Evolutionary conservation across 176 grass and related monocot genomes (phyloP).

Genomic region (Paspalum notatum): DNA sequence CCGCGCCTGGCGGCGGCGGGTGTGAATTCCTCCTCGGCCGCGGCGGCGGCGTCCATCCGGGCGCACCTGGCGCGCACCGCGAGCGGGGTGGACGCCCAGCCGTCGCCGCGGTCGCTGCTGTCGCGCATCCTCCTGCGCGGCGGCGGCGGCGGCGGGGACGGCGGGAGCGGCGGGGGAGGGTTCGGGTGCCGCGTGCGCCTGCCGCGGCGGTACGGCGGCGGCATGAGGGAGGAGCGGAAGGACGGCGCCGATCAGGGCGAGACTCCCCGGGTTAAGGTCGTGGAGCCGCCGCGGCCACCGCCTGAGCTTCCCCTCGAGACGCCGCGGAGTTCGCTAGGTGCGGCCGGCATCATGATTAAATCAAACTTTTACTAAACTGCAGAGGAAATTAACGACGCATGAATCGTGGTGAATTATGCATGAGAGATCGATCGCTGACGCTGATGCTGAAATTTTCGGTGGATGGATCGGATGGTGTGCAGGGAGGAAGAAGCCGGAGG

Average conservation of each 20-base stretch:
- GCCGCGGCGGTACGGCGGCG: constrained; percentile 39
- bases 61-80: constrained; percentile 26
- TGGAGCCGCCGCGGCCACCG: constrained; percentile 32
- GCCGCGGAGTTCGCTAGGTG: constrained; percentile 53
- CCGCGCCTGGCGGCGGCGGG: constrained; percentile 17
- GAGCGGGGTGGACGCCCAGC: constrained; percentile 37
- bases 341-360: not conserved
- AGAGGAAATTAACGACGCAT: no score
- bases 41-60: constrained; percentile 41
- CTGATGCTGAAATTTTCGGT: not conserved
- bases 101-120: constrained; percentile 59
- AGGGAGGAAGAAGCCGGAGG: constrained; percentile 82
- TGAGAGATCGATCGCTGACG: not conserved
- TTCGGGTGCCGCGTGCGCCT: constrained; percentile 62
- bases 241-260: constrained; percentile 25
- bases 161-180: constrained; percentile 11
- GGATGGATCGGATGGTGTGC: no score
- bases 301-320: constrained; percentile 37
- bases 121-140: constrained; percentile 58
- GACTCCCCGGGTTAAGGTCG: constrained; percentile 39
- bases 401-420: not conserved
- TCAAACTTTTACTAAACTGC: not conserved
- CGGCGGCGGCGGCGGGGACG: constrained; percentile 10
- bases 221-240: constrained; percentile 34
- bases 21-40: not conserved